Base-by-base conservation (phyloP, 345 rosid species). In the Acer campestre region DNA sequence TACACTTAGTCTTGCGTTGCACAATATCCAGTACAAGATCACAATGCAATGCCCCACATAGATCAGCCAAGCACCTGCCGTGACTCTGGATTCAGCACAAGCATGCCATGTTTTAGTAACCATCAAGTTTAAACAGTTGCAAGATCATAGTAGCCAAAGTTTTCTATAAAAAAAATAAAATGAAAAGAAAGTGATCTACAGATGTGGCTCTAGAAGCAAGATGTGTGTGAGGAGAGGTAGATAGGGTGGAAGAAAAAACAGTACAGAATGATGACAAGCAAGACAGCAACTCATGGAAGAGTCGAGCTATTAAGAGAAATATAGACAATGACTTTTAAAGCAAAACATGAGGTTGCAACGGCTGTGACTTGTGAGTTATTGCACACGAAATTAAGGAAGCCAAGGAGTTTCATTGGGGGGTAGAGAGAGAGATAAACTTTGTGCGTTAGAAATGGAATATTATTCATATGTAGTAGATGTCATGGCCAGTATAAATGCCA, bases 21-120 rank as follows among this genome's bases (percentile, higher is more conserved):
- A 71, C 35, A 6, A 85, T 70, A 53, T 83, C 83, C 86, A 87
- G 80, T 44, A 89, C 80, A 48, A 80, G 79, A 82, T 93, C 94
- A 81, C 94, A 90, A 80, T 91, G 93, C 84, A 91, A 67, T 55
- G 94, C 97, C 42, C 97, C 93, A 77, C 95, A 92, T 40, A 92
- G 46, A 82, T 92, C 97, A 73, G 97, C 93, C 76, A 89, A 75
- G 82, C 97, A 94, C 84, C 81, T 88, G 68, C 90, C 77, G 29
- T 75, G 85, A 86, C 90, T 90, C 98, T 93, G 86, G 73, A 78
- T 76, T 78, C 73, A 80, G 66, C 76, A 78, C 25, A 51, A 84
- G 76, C 46, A 77, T 66, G 56, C 29, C 75, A 83, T 68, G 62
- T 71, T 78, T 72, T 72, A 62, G 53, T 74, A 56, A 73, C 61